Evolutionary conservation across 192 early-diverging fungal species (phyloP).

Genomic region (Coemansia sp.): DNA sequence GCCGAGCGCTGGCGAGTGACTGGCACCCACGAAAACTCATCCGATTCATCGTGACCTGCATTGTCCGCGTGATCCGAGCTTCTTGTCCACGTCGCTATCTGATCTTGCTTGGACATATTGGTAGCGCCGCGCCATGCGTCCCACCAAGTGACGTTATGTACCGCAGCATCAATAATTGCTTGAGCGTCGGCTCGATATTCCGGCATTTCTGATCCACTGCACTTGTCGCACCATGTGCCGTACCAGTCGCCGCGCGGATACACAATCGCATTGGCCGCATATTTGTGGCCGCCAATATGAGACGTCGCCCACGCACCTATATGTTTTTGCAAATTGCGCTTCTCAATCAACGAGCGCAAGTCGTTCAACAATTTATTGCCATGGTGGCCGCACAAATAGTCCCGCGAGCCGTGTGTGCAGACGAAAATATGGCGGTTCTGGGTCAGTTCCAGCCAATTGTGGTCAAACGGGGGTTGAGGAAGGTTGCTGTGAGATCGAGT

Average conservation of each 20-base stretch:
- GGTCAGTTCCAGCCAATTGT: conserved; percentile 44
- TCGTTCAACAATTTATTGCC: conserved; percentile 35
- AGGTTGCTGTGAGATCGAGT: conserved; percentile 13
- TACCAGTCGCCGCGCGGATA: conserved; percentile 57
- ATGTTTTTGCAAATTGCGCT: conserved; percentile 20
- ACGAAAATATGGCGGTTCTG: conserved; percentile 51
- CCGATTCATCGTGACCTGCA: conserved; percentile 6
- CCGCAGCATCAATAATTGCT: conserved; percentile 34
- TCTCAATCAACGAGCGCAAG: conserved; percentile 23
- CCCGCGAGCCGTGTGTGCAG: conserved; percentile 50
- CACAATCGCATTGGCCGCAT: conserved; percentile 51
- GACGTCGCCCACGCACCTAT: conserved; percentile 49
- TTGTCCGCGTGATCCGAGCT: conserved; percentile 7
- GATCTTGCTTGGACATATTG: conserved; percentile 48
- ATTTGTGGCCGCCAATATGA: conserved; percentile 56
- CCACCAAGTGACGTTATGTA: conserved; percentile 42
- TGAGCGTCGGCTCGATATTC: conserved; percentile 15
- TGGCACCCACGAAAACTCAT: conserved; percentile 36
- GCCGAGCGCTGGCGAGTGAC: conserved; percentile 3
- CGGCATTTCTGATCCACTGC: conserved; percentile 2
- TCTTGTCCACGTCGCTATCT: conserved; percentile 31
- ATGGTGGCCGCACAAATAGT: conserved; percentile 39
- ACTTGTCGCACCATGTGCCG: conserved; percentile 49
- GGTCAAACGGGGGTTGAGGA: conserved; percentile 36
- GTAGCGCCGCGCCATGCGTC: conserved; percentile 53